Percentiles rank a stretch among this genome's conserved stretches.
phyloP scores from a whole-genome alignment of 805 yeast species.

The Wickerhamiella sorbophila region DNA sequence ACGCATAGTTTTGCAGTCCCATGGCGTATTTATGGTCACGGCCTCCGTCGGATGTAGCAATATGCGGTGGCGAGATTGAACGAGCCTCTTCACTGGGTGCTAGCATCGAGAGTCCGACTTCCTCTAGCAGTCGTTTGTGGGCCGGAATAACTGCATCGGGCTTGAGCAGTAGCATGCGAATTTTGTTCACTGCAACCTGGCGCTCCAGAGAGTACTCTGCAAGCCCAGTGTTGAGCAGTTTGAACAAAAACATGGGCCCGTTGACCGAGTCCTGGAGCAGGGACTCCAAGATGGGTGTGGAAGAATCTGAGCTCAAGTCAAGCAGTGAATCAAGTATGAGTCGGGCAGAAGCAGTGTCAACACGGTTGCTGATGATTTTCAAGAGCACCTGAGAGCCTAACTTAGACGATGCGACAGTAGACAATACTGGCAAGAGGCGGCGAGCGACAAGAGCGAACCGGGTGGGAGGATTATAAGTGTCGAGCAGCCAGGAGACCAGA shows the following conservation, averaged over 20 bases:
- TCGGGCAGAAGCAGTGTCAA: constrained; percentile 47
- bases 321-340: constrained; percentile 51
- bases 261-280: constrained; percentile 51
- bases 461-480: constrained; percentile 44
- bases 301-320: constrained; percentile 20
- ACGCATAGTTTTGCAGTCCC: background rate
- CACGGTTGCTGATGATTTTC: constrained; percentile 56
- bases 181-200: constrained; percentile 43
- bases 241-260: constrained; percentile 67
- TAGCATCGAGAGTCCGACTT: constrained; percentile 50
- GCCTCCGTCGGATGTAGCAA: background rate
- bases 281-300: constrained; percentile 37
- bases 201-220: constrained; percentile 38
- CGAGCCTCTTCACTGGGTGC: background rate
- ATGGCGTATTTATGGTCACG: background rate
- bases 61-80: background rate
- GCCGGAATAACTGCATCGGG: constrained; percentile 40
- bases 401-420: constrained; percentile 59
- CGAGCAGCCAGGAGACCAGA: constrained; percentile 86
- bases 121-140: constrained; percentile 78
- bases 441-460: constrained; percentile 54
- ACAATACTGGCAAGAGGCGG: constrained; percentile 46
- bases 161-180: constrained; percentile 46
- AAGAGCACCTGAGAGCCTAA: constrained; percentile 70
- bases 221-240: constrained; percentile 60